Percentiles rank a stretch among this genome's conserved stretches.
Conservation (phyloP, 192 early-diverging fungal genomes). For the Coemansia sp. region DNA sequence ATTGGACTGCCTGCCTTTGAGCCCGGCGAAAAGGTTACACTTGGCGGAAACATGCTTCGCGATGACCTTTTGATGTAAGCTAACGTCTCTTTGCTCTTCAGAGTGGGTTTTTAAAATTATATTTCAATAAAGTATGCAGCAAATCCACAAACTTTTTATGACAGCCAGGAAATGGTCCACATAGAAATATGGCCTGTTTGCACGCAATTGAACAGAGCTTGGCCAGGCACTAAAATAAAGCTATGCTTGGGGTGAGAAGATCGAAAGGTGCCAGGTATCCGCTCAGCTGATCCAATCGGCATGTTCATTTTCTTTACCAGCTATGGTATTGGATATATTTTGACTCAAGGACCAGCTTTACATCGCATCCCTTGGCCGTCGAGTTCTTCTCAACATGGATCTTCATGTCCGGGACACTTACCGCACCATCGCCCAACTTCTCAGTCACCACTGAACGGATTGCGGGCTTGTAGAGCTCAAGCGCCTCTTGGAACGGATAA, state of each 20-base stretch:
- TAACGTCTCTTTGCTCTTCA: background rate
- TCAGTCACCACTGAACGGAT: slow-evolving; percentile 43
- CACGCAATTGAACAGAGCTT: too few relatives aligned
- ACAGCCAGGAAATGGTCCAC: too few relatives aligned
- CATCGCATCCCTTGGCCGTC: slow-evolving; percentile 12
- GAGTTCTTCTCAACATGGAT: slow-evolving; percentile 37
- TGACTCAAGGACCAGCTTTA: slow-evolving; percentile 37
- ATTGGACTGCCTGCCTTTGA: slow-evolving; percentile 96
- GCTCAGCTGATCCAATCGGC: background rate
- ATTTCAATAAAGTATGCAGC: background rate
- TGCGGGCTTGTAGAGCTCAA: slow-evolving; percentile 42
- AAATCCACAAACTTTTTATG: slow-evolving; percentile 1
- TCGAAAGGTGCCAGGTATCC: background rate
- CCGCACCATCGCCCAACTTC: slow-evolving; percentile 47
- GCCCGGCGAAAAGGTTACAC: slow-evolving; percentile 88
- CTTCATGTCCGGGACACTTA: slow-evolving; percentile 32
- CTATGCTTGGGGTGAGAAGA: too few relatives aligned
- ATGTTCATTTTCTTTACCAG: slow-evolving; percentile 21
- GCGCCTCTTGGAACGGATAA: slow-evolving; percentile 43
- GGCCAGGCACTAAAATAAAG: too few relatives aligned
- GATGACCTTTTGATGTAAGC: slow-evolving; percentile 52
- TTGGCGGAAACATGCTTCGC: slow-evolving; percentile 68
- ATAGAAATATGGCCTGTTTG: too few relatives aligned
- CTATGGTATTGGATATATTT: slow-evolving; percentile 39
- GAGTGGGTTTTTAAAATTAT: background rate